phyloP scores from a whole-genome alignment of 2,329 filamentous ascomycete genomes.

The Tolypocladium paradoxum region DNA sequence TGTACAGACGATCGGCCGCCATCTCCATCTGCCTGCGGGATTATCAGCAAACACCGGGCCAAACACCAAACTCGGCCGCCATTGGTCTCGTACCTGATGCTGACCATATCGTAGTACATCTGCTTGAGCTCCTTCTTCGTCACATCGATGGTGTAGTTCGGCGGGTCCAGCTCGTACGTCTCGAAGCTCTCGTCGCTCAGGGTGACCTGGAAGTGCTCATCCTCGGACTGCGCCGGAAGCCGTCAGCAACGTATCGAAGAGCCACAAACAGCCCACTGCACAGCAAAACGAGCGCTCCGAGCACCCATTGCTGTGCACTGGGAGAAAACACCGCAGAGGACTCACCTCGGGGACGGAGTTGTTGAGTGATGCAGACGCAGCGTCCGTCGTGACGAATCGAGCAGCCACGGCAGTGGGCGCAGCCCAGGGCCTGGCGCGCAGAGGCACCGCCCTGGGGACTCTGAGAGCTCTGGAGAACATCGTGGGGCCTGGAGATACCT shows the following conservation, averaged over 20 bases:
- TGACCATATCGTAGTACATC: slow-evolving; percentile 98
- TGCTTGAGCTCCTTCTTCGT: slow-evolving; percentile 98
- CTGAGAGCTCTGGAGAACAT: slow-evolving; percentile 66
- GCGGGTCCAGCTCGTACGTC: slow-evolving; percentile 97
- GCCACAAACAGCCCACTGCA: neutral
- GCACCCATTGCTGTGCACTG: neutral
- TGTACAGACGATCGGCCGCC: slow-evolving; percentile 97
- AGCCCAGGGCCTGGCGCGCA: slow-evolving; percentile 38
- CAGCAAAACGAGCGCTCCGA: neutral
- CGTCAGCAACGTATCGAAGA: slow-evolving; percentile 7
- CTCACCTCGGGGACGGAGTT: slow-evolving; percentile 50
- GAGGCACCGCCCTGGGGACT: slow-evolving; percentile 46
- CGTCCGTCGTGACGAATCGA: slow-evolving; percentile 87
- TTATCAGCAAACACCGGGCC: slow-evolving; percentile 16
- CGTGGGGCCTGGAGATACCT: slow-evolving; percentile 22
- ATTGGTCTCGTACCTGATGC: slow-evolving; percentile 58
- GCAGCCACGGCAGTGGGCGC: slow-evolving; percentile 36
- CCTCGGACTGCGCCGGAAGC: slow-evolving; percentile 58
- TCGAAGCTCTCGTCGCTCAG: slow-evolving; percentile 99
- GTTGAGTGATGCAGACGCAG: slow-evolving; percentile 81
- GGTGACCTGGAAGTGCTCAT: slow-evolving; percentile 82
- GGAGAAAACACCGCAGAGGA: slow-evolving; percentile 7
- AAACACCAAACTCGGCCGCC: neutral
- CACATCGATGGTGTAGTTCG: slow-evolving; percentile 80
- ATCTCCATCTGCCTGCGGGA: slow-evolving; percentile 89